Evolutionary conservation across 306 rosid species (phyloP), one percentile per base, ranked within the genome.

Genomic region (Hippophae rhamnoides): DNA sequence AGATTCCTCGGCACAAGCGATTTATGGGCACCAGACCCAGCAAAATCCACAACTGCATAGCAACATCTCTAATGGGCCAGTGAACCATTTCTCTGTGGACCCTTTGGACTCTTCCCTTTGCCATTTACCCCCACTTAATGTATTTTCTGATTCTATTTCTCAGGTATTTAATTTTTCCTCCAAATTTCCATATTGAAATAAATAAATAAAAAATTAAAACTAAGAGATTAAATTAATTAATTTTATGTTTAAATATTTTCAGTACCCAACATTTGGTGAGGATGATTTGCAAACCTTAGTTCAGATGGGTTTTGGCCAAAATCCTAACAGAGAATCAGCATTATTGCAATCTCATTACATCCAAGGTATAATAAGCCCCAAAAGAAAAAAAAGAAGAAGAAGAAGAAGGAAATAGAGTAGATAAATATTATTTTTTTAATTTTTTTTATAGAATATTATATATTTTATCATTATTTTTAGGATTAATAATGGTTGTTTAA

Each of bases 251-350:
- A 6, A 58, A 62, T 27, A 31, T 54, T 62, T 13, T 13, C 83
- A 88, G 96, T 82, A 44, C 76, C 85, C 87, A 72, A 64, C 76
- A 47, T 85, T 88, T 60, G 80, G 72, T 61, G 99, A 85, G 72
- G 99, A 92, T 43, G 96, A 88, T 18, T 81, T 92, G 26, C 79
- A 87, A 68, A 80, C 77, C 60, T 79, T 92, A 69, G 99, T 92
- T 54, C 95, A 92, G 27, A 92, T 88, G 99, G 93, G 98, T 5
- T 76, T 78, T 61, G 79, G 85, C 65, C 96, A 83, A 78, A 81
- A 68, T 76, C 67, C 70, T 25, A 74, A 57, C 62, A 70, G 77
- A 54, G 82, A 81, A 61, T 56, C 82, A 55, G 75, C 80, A 61
- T 52, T 68, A 61, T 52, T 68, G 41, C 82, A 79, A 58, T 72